Conservation (phyloP, 306 rosid genomes). For the Corylus avellana region DNA sequence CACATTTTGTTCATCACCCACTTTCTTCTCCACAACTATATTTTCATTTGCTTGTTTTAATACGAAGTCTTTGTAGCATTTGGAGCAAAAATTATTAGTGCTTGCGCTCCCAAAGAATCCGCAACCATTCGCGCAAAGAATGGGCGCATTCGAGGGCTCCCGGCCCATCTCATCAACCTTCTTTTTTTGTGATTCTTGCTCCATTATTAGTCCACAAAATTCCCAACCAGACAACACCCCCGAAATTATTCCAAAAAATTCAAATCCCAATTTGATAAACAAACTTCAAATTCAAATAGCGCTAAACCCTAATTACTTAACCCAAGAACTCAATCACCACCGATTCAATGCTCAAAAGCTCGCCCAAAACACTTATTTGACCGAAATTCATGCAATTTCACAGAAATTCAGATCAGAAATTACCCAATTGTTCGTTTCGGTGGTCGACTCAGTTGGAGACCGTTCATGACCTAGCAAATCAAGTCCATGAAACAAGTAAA, state of each 20-base stretch:
- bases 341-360: not conserved
- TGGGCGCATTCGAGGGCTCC: constrained; percentile 18
- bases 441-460: not conserved
- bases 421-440: not conserved
- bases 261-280: not conserved
- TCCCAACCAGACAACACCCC: not conserved
- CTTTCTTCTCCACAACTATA: not conserved
- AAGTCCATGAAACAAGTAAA: not conserved
- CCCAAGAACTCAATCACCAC: not conserved
- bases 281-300: not conserved
- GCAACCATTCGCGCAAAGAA: constrained; percentile 26
- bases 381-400: not conserved
- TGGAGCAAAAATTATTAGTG: constrained; percentile 28
- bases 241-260: not conserved
- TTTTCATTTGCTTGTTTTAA: constrained; percentile 14
- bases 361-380: not conserved
- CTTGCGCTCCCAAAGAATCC: constrained; percentile 22
- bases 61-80: constrained; percentile 22
- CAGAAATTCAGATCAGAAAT: constrained; percentile 20
- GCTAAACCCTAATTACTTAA: not conserved
- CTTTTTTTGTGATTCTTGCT: constrained; percentile 32
- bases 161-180: constrained; percentile 28
- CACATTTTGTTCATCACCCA: constrained; percentile 8
- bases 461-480: constrained; percentile 11
- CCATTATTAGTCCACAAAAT: constrained; percentile 13